These are phyloP conservation scores for Lophium mytilinum DNA, from an alignment of 495 filamentous ascomycete genomes.

Conservation along the genomic window DNA sequence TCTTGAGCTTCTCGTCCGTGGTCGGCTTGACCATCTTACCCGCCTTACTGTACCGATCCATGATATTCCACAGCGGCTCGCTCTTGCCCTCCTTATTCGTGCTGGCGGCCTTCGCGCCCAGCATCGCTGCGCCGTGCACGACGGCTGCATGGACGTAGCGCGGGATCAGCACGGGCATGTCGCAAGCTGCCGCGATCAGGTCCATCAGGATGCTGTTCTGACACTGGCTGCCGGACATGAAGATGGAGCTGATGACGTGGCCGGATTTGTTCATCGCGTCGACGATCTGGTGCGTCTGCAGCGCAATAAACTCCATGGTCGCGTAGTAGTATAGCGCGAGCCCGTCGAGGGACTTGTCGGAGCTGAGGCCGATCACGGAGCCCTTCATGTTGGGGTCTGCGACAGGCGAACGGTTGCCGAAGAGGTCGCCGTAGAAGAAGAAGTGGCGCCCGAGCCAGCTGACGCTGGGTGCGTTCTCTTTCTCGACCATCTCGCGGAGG, in stretches of 20 bases:
- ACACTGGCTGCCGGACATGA: slow-evolving; percentile 97
- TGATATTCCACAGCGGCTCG: slow-evolving; percentile 87
- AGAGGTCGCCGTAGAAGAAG: slow-evolving; percentile 98
- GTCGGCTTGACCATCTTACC: slow-evolving; percentile 73
- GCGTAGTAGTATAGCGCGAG: slow-evolving; percentile 88
- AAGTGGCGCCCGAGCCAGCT: slow-evolving; percentile 83
- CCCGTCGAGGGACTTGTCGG: slow-evolving; percentile 74
- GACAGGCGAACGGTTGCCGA: slow-evolving; percentile 90
- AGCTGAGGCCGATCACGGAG: slow-evolving; percentile 73
- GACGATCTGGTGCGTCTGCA: slow-evolving; percentile 93
- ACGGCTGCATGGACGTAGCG: slow-evolving; percentile 93
- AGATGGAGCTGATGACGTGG: slow-evolving; percentile 81
- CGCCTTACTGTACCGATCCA: slow-evolving; percentile 93
- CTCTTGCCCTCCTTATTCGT: slow-evolving; percentile 58
- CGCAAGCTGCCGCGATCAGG: slow-evolving; percentile 82
- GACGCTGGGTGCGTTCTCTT: slow-evolving; percentile 60
- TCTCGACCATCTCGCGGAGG: slow-evolving; percentile 63
- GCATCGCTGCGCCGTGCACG: slow-evolving; percentile 92
- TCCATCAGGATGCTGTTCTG: slow-evolving; percentile 88
- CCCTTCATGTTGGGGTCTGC: slow-evolving; percentile 89
- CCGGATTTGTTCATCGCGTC: slow-evolving; percentile 83
- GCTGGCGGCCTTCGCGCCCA: slow-evolving; percentile 87
- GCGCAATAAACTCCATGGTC: slow-evolving; percentile 92
- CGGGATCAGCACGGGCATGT: slow-evolving; percentile 86
- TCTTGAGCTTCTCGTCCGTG: slow-evolving; percentile 61